Evolutionary conservation across 75 land plant species (phyloP).

Genomic region (Sequoia sempervirens): DNA sequence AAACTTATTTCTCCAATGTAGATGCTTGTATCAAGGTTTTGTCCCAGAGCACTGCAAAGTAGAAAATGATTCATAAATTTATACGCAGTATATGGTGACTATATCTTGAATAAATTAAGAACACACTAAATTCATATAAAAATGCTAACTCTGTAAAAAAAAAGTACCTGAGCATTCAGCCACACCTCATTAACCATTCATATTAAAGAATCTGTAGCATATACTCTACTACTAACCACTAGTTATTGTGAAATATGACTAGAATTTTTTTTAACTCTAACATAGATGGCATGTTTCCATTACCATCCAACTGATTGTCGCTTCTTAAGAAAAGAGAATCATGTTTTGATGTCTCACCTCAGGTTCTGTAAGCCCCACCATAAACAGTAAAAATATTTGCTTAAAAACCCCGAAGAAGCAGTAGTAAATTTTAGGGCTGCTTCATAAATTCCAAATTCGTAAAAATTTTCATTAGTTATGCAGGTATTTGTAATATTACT

Average conservation of each 20-base stretch:
- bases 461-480: conserved; percentile 23
- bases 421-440: conserved; percentile 44
- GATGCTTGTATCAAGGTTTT: conserved; percentile 73
- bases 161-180: not conserved
- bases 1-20: conserved; percentile 79
- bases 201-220: not conserved
- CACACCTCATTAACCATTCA: not conserved
- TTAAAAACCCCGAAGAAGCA: conserved; percentile 36
- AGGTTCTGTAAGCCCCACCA: conserved; percentile 91
- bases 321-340: conserved; percentile 1
- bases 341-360: conserved; percentile 41
- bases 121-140: not conserved
- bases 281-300: not conserved
- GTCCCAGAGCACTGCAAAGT: conserved; percentile 76
- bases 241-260: not conserved
- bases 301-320: not conserved
- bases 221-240: not conserved
- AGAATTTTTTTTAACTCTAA: not conserved
- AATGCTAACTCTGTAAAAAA: not conserved
- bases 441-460: conserved; percentile 71
- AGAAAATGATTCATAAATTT: not conserved
- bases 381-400: conserved; percentile 88
- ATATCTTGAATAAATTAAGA: not conserved
- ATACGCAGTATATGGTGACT: not conserved
- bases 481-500: conserved; percentile 48